Evolutionary conservation across 805 yeast genomes (phyloP), one percentile per base, ranked within the genome.

Genomic region (Tetrapisispora fleetii): DNA sequence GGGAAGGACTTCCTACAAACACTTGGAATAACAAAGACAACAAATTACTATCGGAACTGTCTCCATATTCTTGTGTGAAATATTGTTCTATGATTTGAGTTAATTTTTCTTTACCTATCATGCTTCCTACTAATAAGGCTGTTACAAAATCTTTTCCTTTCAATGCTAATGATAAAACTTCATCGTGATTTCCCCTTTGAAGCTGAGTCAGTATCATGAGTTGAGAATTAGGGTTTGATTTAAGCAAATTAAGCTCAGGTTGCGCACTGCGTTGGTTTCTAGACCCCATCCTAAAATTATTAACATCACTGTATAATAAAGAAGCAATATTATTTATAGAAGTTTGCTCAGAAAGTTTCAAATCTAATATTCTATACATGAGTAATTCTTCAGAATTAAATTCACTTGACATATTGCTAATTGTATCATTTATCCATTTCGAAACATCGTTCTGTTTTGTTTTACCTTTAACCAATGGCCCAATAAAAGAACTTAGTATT

Each of bases 121-220:
- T 63, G 51, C 81, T 76, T 1, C 95, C 81, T 45, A 90, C 69
- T 30, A 88, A 62, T 48, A 91, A 65, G 0, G 96, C 84, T 63
- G 89, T 71, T 0, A 91, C 80, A 83, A 86, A 90, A 54, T 86
- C 85, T 10, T 79, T 76, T 47, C 78, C 76, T 1, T 75, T 70
- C 18, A 89, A 62, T 1, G 93, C 81, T 48, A 72, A 68, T 22
- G 74, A 70, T 43, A 89, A 65, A 0, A 96, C 96, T 5, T 72
- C 75, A 14, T 76, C 78, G 22, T 80, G 76, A 49, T 81, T 73
- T 1, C 96, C 96, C 5, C 68, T 64, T 54, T 79, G 81, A 37
- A 80, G 67, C 40, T 71, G 61, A 35, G 54, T 63, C 52, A 57
- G 65, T 57, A 51, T 71, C 51, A 39, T 60, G 55, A 46, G 58